Evolutionary conservation across 2,329 filamentous ascomycete genomes (phyloP), one percentile per base, ranked within the genome.

Genomic region (Colletotrichum caudatum): DNA sequence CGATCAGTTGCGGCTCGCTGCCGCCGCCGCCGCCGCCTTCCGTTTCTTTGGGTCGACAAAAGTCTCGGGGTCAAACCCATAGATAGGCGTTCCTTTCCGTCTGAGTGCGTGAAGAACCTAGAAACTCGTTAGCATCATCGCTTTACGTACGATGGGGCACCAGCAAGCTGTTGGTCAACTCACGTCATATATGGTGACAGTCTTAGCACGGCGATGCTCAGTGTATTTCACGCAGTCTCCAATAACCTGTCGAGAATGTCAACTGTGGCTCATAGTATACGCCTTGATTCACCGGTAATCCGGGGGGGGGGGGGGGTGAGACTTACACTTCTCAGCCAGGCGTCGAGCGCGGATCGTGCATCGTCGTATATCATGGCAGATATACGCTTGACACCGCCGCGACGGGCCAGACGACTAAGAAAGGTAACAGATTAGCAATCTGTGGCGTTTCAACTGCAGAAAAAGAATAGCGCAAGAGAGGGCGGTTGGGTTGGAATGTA

Each of bases 301-400:
- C n/a, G n/a, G n/a, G n/a, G n/a, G n/a, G n/a, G n/a, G n/a, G n/a
- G 63, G 26, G 20, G 44, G 37, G 39, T 23, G 48, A 44, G 37
- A 65, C 81, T 44, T 81, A 91, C 89, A 37, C 74, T 73, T 6
- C 81, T 74, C 0, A 95, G 80, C 0, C 85, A 82, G 0, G 75
- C 72, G 29, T 85, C 88, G 1, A 95, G 64, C 0, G 84, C 88
- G 0, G 5, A 23, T 0, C 93, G 84, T 0, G 86, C 79, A 0
- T 93, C 90, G 0, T 90, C 84, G 76, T 95, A 95, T 3, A 94
- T 91, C 0, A 57, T 74, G 0, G 78, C 86, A 0, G 90, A 91
- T 11, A 95, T 94, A 0, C 93, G 85, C 78, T 94, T 94, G 0
- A 95, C 91, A 0, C 93, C 93, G 1, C 93, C 93, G 8, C 93